Evolutionary conservation across 73 alveolate species (phyloP).

Genomic region (Paramecium sexaurelia): DNA sequence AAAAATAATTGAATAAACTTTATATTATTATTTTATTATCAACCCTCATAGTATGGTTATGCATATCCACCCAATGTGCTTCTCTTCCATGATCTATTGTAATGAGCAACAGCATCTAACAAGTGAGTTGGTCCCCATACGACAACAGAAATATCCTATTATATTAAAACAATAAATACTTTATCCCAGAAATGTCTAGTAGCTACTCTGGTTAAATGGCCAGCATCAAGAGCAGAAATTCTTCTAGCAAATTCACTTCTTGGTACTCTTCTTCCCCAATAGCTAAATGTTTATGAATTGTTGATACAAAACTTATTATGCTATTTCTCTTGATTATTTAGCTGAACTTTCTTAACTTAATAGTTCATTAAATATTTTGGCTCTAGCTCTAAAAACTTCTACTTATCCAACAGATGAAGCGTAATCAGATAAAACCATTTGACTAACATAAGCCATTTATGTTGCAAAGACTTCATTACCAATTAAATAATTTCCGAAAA

Average conservation of each 20-base stretch:
- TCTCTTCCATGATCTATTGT: constrained; percentile 68
- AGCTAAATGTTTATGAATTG: background rate
- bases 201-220: constrained; percentile 67
- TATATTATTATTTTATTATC: constrained; percentile 1
- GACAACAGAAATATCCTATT: constrained; percentile 63
- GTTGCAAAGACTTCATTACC: constrained; percentile 85
- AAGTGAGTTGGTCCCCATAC: constrained; percentile 70
- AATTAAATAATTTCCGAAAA: constrained; percentile 78
- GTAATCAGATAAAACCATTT: constrained; percentile 65
- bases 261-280: constrained; percentile 83
- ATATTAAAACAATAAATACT: background rate
- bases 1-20: constrained; percentile 24
- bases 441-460: constrained; percentile 69
- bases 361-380: constrained; percentile 74
- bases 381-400: constrained; percentile 85
- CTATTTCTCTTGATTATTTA: constrained; percentile 63
- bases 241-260: constrained; percentile 84
- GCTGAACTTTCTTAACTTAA: constrained; percentile 68
- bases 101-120: constrained; percentile 57
- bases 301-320: constrained; percentile 34
- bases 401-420: constrained; percentile 71
- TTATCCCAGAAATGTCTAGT: constrained; percentile 68
- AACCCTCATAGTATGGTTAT: constrained; percentile 29
- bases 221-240: constrained; percentile 73
- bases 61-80: constrained; percentile 67